phyloP scores from a whole-genome alignment of 2,329 filamentous ascomycete genomes.

The Aspergillus quadrilineatus region DNA sequence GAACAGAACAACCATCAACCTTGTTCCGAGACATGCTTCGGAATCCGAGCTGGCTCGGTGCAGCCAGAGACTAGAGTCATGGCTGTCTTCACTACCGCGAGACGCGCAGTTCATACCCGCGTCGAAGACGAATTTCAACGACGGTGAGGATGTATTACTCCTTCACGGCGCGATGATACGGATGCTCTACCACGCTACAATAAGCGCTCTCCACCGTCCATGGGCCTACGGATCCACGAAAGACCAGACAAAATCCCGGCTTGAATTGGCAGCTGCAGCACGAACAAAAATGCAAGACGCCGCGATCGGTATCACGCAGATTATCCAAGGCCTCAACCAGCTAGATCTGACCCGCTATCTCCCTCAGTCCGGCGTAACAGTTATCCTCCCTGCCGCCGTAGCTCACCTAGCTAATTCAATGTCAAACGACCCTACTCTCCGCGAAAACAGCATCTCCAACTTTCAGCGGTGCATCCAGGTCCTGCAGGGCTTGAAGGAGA shows the following conservation, averaged over 20 bases:
- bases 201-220: constrained; percentile 83
- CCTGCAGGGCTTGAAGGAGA: constrained; percentile 77
- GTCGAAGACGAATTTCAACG: constrained; percentile 57
- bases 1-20: constrained; percentile 72
- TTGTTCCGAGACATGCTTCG: constrained; percentile 78
- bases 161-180: constrained; percentile 80
- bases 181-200: constrained; percentile 86
- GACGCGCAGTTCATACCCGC: constrained; percentile 68
- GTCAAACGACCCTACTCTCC: constrained; percentile 66
- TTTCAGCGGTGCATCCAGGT: constrained; percentile 84
- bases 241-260: constrained; percentile 46
- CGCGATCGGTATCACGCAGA: constrained; percentile 75
- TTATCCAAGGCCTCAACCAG: constrained; percentile 70
- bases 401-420: constrained; percentile 86
- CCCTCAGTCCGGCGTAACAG: constrained; percentile 81
- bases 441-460: constrained; percentile 68
- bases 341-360: constrained; percentile 71
- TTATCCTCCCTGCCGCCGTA: constrained; percentile 82
- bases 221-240: constrained; percentile 67
- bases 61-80: constrained; percentile 71
- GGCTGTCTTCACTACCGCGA: constrained; percentile 67
- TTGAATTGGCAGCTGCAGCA: constrained; percentile 66
- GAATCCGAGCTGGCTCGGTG: constrained; percentile 73
- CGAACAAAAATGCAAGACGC: constrained; percentile 78
- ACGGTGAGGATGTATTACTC: constrained; percentile 49